Conservation (phyloP, 371 early-diverging fungal genomes). For the Modicella reniformis region DNA sequence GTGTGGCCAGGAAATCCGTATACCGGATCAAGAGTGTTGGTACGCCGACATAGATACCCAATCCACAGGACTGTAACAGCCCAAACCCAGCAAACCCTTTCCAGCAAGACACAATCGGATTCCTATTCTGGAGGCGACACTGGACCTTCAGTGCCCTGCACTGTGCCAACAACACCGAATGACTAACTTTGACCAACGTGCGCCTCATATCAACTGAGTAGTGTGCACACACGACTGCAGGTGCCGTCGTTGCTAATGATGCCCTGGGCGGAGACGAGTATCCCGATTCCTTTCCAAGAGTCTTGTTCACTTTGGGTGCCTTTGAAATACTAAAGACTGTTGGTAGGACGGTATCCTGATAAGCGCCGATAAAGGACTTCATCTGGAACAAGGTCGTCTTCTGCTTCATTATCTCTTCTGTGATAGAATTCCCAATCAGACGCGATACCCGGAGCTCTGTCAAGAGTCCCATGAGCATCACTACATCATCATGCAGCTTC, state of each 20-base stretch:
- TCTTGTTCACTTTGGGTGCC: conserved; percentile 63
- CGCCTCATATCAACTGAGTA: conserved; percentile 65
- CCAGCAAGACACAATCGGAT: conserved; percentile 76
- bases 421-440: conserved; percentile 69
- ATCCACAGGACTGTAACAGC: conserved; percentile 71
- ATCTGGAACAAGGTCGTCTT: conserved; percentile 55
- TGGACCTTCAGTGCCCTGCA: conserved; percentile 83
- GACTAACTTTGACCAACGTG: conserved; percentile 68
- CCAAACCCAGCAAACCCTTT: conserved; percentile 78
- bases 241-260: conserved; percentile 52
- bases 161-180: conserved; percentile 75
- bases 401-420: conserved; percentile 75
- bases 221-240: conserved; percentile 65
- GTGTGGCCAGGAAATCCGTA: conserved; percentile 35
- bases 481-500: conserved; percentile 77
- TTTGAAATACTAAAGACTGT: conserved; percentile 66
- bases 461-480: conserved; percentile 65
- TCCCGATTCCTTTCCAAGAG: conserved; percentile 67
- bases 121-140: conserved; percentile 70
- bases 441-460: conserved; percentile 65
- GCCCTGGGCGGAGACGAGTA: conserved; percentile 59
- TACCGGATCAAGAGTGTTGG: conserved; percentile 46
- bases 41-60: conserved; percentile 79
- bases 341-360: conserved; percentile 53
- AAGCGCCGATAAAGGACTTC: conserved; percentile 42